Base-by-base conservation (phyloP, 345 rosid species). In the Citrus hindsii region DNA sequence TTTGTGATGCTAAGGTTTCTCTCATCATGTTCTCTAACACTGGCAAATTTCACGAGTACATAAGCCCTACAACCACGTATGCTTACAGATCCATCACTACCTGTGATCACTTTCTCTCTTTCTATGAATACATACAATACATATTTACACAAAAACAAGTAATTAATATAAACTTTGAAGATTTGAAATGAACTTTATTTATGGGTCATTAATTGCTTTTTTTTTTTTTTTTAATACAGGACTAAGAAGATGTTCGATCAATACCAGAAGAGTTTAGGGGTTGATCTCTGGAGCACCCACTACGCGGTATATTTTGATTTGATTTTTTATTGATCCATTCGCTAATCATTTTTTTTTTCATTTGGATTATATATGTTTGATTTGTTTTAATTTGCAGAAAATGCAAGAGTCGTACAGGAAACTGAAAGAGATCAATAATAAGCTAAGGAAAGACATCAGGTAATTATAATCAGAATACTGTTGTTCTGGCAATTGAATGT, bases 1-100 rank as follows among this genome's bases (percentile, higher is more conserved):
- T 90, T 12, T 90, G 94, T 75, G 94, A 90, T 80, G 94, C 94
- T 30, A 83, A 85, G 80, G 91, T 90, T 69, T 89, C 91, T 78
- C 85, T 89, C 25, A 80, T 90, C 84, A 85, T 89, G 90, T 74
- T 87, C 80, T 90, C 94, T 12, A 77, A 62, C 51, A 81, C 86
- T 27, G 88, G 85, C 4, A 85, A 87, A 79, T 76, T 89, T 74
- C 84, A 87, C 14, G 85, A 89, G 83, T 89, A 38, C 86, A 83
- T 81, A 28, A 89, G 90, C 87, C 82, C 88, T 38, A 33, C 80
- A 63, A 88, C 81, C 6, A 72, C 89, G 93, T 88, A 83, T 10
- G 85, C 14, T 9, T 27, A 69, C 24, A 40, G 38, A 58, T 63
- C 72, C 62, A 37, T 53, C n/a, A 72, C 55, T 58, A 16, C 22